A percentile compares a stretch with the other conserved stretches of the same genome.
These are phyloP conservation scores for Cyclaneusma minus DNA, from an alignment of 2,329 filamentous ascomycete genomes.

Conservation along the genomic window DNA sequence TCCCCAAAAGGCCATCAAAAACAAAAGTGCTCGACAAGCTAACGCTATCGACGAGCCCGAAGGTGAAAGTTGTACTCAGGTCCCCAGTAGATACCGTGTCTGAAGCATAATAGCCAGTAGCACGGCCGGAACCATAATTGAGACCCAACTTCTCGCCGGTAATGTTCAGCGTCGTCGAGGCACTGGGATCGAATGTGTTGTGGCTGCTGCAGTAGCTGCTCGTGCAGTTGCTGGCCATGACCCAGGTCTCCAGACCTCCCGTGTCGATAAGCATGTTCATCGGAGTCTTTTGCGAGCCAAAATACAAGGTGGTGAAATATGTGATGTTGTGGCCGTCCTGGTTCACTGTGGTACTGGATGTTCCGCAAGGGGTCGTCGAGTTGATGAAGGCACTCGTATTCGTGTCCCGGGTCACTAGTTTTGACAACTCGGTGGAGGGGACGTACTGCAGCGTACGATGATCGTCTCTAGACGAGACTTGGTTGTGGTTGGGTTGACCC, in stretches of 20 bases:
- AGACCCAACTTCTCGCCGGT: constrained; percentile 44
- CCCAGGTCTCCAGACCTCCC: constrained; percentile 63
- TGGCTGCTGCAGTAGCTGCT: constrained; percentile 53
- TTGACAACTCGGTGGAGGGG: too few relatives aligned
- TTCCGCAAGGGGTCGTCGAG: constrained; percentile 23
- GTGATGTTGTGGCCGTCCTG: constrained; percentile 53
- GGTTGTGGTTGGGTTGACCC: too few relatives aligned
- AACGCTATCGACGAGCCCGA: constrained; percentile 63
- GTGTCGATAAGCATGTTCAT: constrained; percentile 51
- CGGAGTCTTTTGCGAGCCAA: constrained; percentile 38
- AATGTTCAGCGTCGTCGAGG: constrained; percentile 48
- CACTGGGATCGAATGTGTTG: constrained; percentile 47
- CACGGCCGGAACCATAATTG: constrained; percentile 62
- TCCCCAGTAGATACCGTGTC: constrained; percentile 55
- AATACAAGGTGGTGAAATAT: constrained; percentile 41
- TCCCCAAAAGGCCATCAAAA: constrained; percentile 75
- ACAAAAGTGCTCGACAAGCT: constrained; percentile 63
- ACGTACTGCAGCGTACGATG: too few relatives aligned
- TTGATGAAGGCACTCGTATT: too few relatives aligned
- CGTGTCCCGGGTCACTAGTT: too few relatives aligned
- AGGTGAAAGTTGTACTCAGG: constrained; percentile 45
- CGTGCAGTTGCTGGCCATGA: constrained; percentile 58
- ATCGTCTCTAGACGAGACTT: too few relatives aligned
- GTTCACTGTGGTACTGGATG: constrained; percentile 37
- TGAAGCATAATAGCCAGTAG: constrained; percentile 47